A percentile compares a stretch with the other conserved stretches of the same genome.
Conservation (phyloP, 179 eudicot genomes). For the Nepenthes alata region DNA sequence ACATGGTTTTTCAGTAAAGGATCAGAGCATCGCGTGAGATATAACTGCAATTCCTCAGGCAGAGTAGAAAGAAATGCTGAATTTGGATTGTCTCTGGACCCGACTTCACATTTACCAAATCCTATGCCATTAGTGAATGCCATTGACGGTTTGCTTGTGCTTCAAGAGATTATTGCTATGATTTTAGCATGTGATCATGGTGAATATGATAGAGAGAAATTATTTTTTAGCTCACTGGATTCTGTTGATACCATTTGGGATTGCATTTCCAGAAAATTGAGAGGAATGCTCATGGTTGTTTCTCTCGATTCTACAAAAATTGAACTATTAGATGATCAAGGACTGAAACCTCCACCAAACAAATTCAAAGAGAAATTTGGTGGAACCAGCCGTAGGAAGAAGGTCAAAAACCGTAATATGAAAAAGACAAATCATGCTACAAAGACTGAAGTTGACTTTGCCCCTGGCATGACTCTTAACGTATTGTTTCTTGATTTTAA, state of each 20-base stretch:
- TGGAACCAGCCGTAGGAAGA: constrained; percentile 52
- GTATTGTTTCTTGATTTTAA: constrained; percentile 19
- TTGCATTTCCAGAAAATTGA: constrained; percentile 51
- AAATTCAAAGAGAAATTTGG: constrained; percentile 51
- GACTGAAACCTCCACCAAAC: constrained; percentile 19
- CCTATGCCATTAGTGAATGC: constrained; percentile 20
- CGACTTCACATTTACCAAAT: constrained; percentile 22
- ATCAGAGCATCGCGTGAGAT: constrained; percentile 21
- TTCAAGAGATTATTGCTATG: constrained; percentile 48
- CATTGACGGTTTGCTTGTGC: constrained; percentile 43
- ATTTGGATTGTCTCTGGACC: constrained; percentile 12
- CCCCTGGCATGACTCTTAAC: constrained; percentile 29
- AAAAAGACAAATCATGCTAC: constrained; percentile 37
- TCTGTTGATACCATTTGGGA: constrained; percentile 52
- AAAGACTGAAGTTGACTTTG: constrained; percentile 29
- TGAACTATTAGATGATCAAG: constrained; percentile 68
- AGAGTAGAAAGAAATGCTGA: constrained; percentile 21
- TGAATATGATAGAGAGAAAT: constrained; percentile 36
- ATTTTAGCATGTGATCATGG: constrained; percentile 29
- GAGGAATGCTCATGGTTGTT: constrained; percentile 75
- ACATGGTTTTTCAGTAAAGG: constrained; percentile 21
- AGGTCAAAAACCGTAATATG: constrained; percentile 46
- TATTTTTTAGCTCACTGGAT: constrained; percentile 68
- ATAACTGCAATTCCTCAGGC: constrained; percentile 16
- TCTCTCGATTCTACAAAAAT: constrained; percentile 79